phyloP scores from a whole-genome alignment of 768 basidiomycete genomes.

The Kwoniella mangroviensis region DNA sequence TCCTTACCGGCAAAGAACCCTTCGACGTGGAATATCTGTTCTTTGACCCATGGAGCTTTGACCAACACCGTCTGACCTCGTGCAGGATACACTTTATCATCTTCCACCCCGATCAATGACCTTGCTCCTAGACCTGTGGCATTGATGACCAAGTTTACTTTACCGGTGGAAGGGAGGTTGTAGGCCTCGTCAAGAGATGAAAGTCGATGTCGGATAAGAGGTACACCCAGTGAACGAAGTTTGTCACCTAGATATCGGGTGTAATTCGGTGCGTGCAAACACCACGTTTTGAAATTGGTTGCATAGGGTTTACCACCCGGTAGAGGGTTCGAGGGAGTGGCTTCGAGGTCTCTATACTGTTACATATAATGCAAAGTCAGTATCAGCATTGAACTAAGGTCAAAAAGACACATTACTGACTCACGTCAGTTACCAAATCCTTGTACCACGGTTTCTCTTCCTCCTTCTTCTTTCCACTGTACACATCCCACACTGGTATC shows the following conservation, averaged over 20 bases:
- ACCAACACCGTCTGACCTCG: slow-evolving; percentile 83
- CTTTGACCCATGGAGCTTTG: slow-evolving; percentile 68
- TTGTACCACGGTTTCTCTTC: slow-evolving; percentile 43
- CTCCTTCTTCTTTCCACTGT: slow-evolving; percentile 20
- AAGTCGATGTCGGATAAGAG: slow-evolving; percentile 61
- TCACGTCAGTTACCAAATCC: slow-evolving; percentile 40
- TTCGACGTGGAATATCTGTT: slow-evolving; percentile 51
- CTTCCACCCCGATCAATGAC: slow-evolving; percentile 79
- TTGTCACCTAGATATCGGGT: slow-evolving; percentile 62
- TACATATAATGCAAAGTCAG: neutral
- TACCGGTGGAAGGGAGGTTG: slow-evolving; percentile 57
- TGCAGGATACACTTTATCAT: slow-evolving; percentile 73
- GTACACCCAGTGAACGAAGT: slow-evolving; percentile 60
- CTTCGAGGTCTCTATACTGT: slow-evolving; percentile 13
- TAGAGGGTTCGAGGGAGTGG: slow-evolving; percentile 5
- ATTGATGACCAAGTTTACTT: slow-evolving; percentile 63
- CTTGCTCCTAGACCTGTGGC: slow-evolving; percentile 68
- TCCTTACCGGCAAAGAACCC: slow-evolving; percentile 23
- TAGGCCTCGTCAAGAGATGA: slow-evolving; percentile 63
- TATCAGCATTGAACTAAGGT: neutral
- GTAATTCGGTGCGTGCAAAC: slow-evolving; percentile 64
- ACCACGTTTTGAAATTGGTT: slow-evolving; percentile 61
- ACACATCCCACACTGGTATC: slow-evolving; percentile 43
- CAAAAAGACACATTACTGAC: slow-evolving; percentile 6
- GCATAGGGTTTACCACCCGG: slow-evolving; percentile 26